These are phyloP conservation scores for Aspergillus floridensis DNA, from an alignment of 2,329 filamentous ascomycete species.

Conservation along the genomic window DNA sequence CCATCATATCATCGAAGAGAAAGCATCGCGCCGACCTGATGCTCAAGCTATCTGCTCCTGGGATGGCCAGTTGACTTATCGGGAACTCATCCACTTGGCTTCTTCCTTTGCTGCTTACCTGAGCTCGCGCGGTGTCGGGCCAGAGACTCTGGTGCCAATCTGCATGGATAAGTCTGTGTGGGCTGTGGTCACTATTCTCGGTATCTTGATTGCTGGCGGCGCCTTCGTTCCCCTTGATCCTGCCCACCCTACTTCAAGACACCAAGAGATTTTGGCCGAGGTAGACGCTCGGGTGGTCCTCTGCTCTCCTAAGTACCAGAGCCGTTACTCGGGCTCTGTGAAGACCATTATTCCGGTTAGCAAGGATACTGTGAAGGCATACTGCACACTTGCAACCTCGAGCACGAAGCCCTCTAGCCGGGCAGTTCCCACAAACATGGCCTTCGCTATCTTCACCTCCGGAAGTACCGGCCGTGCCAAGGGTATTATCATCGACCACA, in stretches of 20 bases:
- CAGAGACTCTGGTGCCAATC: constrained; percentile 32
- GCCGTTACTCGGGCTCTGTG: constrained; percentile 28
- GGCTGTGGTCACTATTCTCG: constrained; percentile 34
- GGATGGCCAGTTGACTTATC: constrained; percentile 37
- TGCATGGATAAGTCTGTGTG: constrained; percentile 37
- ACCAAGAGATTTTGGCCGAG: constrained; percentile 33
- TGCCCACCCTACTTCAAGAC: constrained; percentile 33
- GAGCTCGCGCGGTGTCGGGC: constrained; percentile 31
- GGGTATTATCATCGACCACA: constrained; percentile 38
- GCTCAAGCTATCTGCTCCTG: constrained; percentile 35
- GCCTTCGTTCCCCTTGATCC: constrained; percentile 36
- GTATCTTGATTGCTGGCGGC: constrained; percentile 34
- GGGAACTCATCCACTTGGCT: constrained; percentile 29
- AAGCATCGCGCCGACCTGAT: constrained; percentile 23
- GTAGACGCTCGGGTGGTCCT: constrained; percentile 33
- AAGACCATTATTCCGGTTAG: constrained; percentile 34
- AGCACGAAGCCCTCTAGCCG: neutral
- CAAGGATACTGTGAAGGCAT: constrained; percentile 31
- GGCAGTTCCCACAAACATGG: constrained; percentile 27
- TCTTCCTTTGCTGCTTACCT: constrained; percentile 32
- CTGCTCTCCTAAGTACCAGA: constrained; percentile 32
- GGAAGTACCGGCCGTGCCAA: constrained; percentile 40
- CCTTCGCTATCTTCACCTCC: constrained; percentile 39
- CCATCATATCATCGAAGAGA: constrained; percentile 34
- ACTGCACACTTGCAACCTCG: constrained; percentile 18